Conservation (phyloP, 2,329 filamentous ascomycete genomes). For the Paecilomyces fulvus region DNA sequence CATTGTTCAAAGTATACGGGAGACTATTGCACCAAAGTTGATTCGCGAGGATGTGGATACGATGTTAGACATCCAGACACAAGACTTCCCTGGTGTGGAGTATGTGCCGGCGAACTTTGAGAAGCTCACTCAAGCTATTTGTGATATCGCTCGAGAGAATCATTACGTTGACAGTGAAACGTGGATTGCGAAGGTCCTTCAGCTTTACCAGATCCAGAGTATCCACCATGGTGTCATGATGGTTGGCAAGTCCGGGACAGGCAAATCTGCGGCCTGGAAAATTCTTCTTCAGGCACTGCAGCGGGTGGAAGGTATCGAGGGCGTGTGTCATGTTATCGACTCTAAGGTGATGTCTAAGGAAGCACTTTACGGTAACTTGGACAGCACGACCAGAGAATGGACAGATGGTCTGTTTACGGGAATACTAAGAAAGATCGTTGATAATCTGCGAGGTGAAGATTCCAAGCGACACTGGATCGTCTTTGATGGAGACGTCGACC, state of each 20-base stretch:
- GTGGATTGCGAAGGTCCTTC: slow-evolving; percentile 96
- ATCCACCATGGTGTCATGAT: slow-evolving; percentile 99
- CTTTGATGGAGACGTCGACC: slow-evolving; percentile 97
- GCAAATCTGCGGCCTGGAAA: slow-evolving; percentile 94
- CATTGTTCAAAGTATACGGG: slow-evolving; percentile 94
- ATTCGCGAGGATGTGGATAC: slow-evolving; percentile 86
- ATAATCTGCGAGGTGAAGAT: slow-evolving; percentile 95
- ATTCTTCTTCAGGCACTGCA: slow-evolving; percentile 85
- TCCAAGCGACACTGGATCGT: slow-evolving; percentile 98
- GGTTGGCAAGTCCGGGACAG: slow-evolving; percentile 95
- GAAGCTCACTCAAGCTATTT: slow-evolving; percentile 71
- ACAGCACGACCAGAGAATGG: slow-evolving; percentile 97
- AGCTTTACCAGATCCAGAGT: slow-evolving; percentile 95
- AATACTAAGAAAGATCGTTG: slow-evolving; percentile 95
- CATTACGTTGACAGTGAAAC: slow-evolving; percentile 84
- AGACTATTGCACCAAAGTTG: slow-evolving; percentile 96
- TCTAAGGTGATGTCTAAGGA: slow-evolving; percentile 99
- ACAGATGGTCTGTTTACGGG: slow-evolving; percentile 97
- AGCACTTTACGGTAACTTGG: slow-evolving; percentile 86
- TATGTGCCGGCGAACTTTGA: slow-evolving; percentile 86
- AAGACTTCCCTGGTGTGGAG: slow-evolving; percentile 84
- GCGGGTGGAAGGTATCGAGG: slow-evolving; percentile 81
- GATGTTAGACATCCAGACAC: slow-evolving; percentile 72
- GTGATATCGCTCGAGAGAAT: slow-evolving; percentile 70
- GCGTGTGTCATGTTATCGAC: slow-evolving; percentile 94